Evolutionary conservation across 2,329 filamentous ascomycete genomes (phyloP).

Genomic region (Diaporthe aspalathi): DNA sequence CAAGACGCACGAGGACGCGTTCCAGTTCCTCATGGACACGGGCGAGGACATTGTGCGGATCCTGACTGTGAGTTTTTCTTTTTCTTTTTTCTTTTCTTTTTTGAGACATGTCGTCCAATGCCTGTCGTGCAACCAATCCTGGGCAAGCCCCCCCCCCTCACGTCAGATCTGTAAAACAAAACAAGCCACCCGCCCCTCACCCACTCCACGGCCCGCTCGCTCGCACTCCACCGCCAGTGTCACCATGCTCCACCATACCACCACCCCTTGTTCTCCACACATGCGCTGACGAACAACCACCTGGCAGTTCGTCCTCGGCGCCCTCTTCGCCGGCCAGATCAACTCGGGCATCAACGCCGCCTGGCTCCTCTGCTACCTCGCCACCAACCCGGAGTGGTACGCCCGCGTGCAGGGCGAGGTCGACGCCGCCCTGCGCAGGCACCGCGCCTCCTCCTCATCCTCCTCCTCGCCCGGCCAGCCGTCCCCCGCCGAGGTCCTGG

Average conservation of each 20-base stretch:
- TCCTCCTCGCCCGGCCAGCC: constrained; percentile 48
- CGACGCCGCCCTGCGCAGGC: constrained; percentile 54
- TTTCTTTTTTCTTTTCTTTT: too few species aligned
- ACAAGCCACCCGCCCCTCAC: too few species aligned
- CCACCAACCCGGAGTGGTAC: constrained; percentile 60
- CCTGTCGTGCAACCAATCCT: too few species aligned
- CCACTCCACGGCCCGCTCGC: not conserved
- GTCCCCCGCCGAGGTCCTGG: constrained; percentile 52
- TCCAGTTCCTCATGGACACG: constrained; percentile 65
- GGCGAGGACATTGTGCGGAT: constrained; percentile 58
- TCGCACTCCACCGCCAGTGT: not conserved
- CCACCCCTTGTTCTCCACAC: not conserved
- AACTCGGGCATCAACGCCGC: constrained; percentile 67
- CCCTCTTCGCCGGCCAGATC: constrained; percentile 67
- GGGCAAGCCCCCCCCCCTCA: too few species aligned
- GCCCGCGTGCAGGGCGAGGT: constrained; percentile 59
- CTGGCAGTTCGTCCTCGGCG: constrained; percentile 63
- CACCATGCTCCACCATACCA: not conserved
- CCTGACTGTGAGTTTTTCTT: constrained; percentile 49
- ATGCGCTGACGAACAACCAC: too few species aligned
- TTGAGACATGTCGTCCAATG: too few species aligned
- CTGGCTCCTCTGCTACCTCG: constrained; percentile 63
- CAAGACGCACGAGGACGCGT: constrained; percentile 58
- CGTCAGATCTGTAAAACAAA: not conserved
- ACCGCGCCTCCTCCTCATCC: constrained; percentile 52